Evolutionary conservation across 148 eudicot species (phyloP).

Genomic region (Spergularia bocconei): DNA sequence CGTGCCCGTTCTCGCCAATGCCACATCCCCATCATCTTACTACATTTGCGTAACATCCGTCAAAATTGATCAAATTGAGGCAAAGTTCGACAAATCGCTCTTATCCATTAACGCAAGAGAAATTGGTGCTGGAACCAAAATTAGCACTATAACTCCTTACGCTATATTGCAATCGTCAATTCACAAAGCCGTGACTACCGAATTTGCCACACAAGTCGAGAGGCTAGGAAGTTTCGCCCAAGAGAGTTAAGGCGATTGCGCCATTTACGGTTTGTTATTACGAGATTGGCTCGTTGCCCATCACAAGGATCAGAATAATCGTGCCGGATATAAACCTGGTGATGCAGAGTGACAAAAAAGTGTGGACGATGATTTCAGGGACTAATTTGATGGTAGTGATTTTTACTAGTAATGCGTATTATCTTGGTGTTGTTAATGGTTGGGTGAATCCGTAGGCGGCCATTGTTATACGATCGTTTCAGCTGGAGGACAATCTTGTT

Average conservation of each 20-base stretch:
- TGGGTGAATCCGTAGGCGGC: constrained; percentile 29
- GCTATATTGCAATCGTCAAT: constrained; percentile 37
- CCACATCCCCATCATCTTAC: background rate
- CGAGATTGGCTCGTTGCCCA: background rate
- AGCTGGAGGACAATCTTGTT: constrained; percentile 51
- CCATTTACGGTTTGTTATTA: constrained; percentile 48
- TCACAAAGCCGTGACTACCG: constrained; percentile 25
- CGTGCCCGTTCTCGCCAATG: constrained; percentile 45
- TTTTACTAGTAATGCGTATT: constrained; percentile 20
- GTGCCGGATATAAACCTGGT: constrained; percentile 46
- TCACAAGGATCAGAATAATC: constrained; percentile 29
- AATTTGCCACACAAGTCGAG: constrained; percentile 19
- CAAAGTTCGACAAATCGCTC: constrained; percentile 32
- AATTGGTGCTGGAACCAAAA: constrained; percentile 43
- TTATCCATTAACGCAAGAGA: constrained; percentile 25
- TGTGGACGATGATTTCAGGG: constrained; percentile 45
- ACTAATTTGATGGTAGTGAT: constrained; percentile 49
- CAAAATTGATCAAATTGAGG: constrained; percentile 23
- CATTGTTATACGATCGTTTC: constrained; percentile 47
- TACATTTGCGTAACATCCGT: constrained; percentile 20
- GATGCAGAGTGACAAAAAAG: constrained; percentile 31
- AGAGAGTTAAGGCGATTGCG: constrained; percentile 23
- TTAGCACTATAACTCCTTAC: constrained; percentile 48
- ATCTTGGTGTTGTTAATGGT: constrained; percentile 52
- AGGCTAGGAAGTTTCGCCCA: background rate